Conservation (phyloP, 345 rosid genomes). For the Populus ilicifolia region DNA sequence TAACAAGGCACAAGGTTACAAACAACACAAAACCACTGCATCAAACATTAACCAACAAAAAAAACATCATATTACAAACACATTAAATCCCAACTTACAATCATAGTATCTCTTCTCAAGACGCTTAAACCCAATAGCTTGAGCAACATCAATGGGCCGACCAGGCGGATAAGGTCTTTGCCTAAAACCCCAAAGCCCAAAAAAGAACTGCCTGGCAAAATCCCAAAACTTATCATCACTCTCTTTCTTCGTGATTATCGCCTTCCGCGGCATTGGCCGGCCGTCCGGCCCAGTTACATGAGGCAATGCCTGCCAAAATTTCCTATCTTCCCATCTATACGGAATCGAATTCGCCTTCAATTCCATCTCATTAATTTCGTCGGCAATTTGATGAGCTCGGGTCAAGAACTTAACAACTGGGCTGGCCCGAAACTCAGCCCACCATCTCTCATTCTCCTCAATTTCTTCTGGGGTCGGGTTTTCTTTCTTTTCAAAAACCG, state of each 20-base stretch:
- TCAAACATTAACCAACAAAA: background rate
- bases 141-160: conserved; percentile 80
- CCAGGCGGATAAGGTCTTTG: conserved; percentile 85
- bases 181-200: conserved; percentile 89
- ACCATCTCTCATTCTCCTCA: conserved; percentile 67
- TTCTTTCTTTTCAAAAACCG: conserved; percentile 58
- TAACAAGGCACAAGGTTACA: background rate
- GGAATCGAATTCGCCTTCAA: conserved; percentile 53
- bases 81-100: conserved; percentile 38
- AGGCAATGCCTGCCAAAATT: conserved; percentile 68
- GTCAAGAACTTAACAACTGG: conserved; percentile 66
- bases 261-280: conserved; percentile 85
- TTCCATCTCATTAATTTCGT: conserved; percentile 57
- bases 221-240: conserved; percentile 94
- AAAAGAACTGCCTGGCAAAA: conserved; percentile 70
- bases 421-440: conserved; percentile 54
- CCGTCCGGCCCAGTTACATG: conserved; percentile 74
- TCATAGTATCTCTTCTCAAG: conserved; percentile 87
- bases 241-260: conserved; percentile 60
- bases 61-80: background rate
- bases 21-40: background rate
- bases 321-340: conserved; percentile 60
- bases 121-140: conserved; percentile 81
- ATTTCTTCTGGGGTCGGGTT: conserved; percentile 63
- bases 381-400: conserved; percentile 60